Conservation (phyloP, 2,329 filamentous ascomycete species). For the Ophiostoma sp. region DNA sequence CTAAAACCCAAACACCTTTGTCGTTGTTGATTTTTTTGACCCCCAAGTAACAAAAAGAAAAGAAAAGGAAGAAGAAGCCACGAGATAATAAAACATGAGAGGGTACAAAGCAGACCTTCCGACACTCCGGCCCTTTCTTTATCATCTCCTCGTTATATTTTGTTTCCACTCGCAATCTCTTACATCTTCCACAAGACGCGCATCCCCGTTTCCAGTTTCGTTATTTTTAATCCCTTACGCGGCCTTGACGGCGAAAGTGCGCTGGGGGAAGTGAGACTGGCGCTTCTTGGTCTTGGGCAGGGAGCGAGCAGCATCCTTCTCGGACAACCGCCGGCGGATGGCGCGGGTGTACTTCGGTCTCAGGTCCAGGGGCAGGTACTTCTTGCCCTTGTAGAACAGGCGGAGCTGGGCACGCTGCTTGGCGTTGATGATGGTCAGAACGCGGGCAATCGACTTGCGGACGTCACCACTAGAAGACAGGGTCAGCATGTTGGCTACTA, state of each 20-base stretch:
- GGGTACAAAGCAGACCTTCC: not conserved
- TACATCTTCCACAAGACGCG: not conserved
- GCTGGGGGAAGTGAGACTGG: slow-evolving; percentile 90
- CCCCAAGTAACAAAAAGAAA: slow-evolving; percentile 16
- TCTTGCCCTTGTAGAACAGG: slow-evolving; percentile 99
- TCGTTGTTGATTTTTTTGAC: slow-evolving; percentile 17
- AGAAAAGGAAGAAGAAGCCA: slow-evolving; percentile 13
- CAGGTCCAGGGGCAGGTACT: slow-evolving; percentile 97
- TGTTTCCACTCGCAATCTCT: not conserved
- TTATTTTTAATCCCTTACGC: slow-evolving; percentile 18
- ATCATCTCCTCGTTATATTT: slow-evolving; percentile 5
- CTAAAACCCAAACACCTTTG: slow-evolving; percentile 16
- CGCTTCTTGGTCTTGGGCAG: slow-evolving; percentile 98
- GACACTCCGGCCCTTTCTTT: not conserved
- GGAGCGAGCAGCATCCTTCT: slow-evolving; percentile 77
- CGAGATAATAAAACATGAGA: slow-evolving; percentile 12
- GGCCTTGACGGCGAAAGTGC: slow-evolving; percentile 97
- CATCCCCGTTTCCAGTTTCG: not conserved
- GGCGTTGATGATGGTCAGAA: slow-evolving; percentile 99
- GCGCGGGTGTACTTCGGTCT: slow-evolving; percentile 97
- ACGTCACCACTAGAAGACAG: slow-evolving; percentile 73
- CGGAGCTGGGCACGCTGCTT: slow-evolving; percentile 98
- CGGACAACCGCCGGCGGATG: slow-evolving; percentile 90
- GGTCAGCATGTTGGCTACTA: slow-evolving; percentile 18
- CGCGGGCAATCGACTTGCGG: slow-evolving; percentile 98